phyloP scores from a whole-genome alignment of 2,329 filamentous ascomycete species.

The Phoma sp. region DNA sequence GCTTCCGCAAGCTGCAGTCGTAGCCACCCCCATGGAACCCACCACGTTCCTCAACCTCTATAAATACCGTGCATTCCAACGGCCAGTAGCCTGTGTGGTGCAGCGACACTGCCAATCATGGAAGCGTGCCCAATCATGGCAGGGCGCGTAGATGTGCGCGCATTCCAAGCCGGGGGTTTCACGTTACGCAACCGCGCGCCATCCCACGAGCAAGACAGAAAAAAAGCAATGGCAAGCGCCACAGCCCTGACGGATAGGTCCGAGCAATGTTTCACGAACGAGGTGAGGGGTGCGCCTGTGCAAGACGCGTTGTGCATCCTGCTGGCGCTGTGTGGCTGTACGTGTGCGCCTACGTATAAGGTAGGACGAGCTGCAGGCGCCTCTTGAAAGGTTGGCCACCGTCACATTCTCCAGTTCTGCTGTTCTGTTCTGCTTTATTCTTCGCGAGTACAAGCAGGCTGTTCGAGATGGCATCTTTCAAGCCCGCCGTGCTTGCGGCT shows the following conservation, averaged over 20 bases:
- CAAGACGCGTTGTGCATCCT: not conserved
- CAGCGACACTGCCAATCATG: not conserved
- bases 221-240: not conserved
- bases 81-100: not conserved
- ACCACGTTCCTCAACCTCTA: slow-evolving; percentile 9
- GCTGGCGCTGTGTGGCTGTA: slow-evolving; percentile 1
- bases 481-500: not conserved
- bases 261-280: not conserved
- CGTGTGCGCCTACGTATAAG: slow-evolving; percentile 7
- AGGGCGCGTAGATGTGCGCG: slow-evolving; percentile 1
- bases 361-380: slow-evolving; percentile 1
- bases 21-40: not conserved
- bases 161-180: slow-evolving; percentile 7
- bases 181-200: slow-evolving; percentile 2
- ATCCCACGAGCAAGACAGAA: slow-evolving; percentile 4
- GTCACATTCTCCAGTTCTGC: not conserved
- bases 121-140: not conserved
- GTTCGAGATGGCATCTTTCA: not conserved
- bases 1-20: not conserved
- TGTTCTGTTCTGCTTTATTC: not conserved
- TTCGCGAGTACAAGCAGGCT: not conserved
- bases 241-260: not conserved
- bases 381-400: not conserved
- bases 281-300: slow-evolving; percentile 3
- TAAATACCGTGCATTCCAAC: slow-evolving; percentile 2